Evolutionary conservation across 192 early-diverging fungal species (phyloP), one percentile per base, ranked within the genome.

Genomic region (Coemansia nantahalensis): DNA sequence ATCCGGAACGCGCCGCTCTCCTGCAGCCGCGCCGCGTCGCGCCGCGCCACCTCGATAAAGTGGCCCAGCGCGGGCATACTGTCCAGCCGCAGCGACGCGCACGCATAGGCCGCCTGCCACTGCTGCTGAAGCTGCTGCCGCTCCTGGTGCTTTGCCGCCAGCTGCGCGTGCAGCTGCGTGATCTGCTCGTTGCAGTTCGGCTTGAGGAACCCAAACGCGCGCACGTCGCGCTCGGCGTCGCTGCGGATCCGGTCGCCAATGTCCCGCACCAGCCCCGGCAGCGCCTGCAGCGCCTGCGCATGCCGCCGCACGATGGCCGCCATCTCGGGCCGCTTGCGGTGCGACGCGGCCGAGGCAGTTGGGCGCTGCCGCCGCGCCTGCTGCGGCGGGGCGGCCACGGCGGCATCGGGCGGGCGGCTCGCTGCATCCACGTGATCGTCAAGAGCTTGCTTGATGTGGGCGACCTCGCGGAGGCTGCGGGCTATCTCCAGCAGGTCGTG

Each of bases 401-500:
- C 16, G n/a, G 21, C 14, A 15, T 9, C 17, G 31, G 31, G 26
- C 11, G 31, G 21, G 3, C 17, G 28, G 8, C 18, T 16, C 44
- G 28, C 21, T 34, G 55, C 19, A 30, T 48, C 34, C 32, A 26
- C 35, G 69, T 68, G 13, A 56, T 56, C 17, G 39, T 14, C 49
- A 66, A 77, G 34, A 72, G 80, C 58, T 7, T 36, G 16, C 24
- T 72, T 72, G n/a, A 75, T 67, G 13, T 41, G 43, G 19, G 68
- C 51, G 10, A 85, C 79, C 1, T 79, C 68, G n/a, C 79, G 63
- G 11, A 88, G 62, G 0, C 86, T 83, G 6, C 62, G 49, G 2
- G 80, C 74, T 30, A 90, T 79, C 14, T 81, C 79, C 18, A 87
- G 34, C 13, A 86, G 58, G 56, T 89, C 84, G 18, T 78, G 69